phyloP scores from a whole-genome alignment of 305 asterid species.

The Solanum hybrid region DNA sequence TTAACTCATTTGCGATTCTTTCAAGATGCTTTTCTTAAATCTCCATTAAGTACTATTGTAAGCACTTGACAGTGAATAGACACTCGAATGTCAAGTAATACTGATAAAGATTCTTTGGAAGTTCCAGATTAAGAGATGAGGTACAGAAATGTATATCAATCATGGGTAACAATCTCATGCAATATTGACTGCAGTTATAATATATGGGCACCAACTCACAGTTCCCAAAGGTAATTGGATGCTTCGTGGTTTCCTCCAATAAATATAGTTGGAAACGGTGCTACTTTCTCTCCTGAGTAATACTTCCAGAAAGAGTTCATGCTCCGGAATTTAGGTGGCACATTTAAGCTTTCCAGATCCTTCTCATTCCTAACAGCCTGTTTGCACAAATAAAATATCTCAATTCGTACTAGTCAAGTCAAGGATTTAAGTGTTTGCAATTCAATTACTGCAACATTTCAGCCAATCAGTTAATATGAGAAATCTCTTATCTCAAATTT shows the following conservation, averaged over 20 bases:
- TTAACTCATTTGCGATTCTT: not conserved
- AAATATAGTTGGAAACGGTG: constrained; percentile 89
- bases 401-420: not conserved
- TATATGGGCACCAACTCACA: constrained; percentile 42
- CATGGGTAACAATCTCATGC: not conserved
- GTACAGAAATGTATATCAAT: constrained; percentile 3
- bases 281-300: constrained; percentile 90
- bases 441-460: not conserved
- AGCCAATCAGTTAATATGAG: not conserved
- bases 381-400: constrained; percentile 14
- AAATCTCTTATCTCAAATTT: not conserved
- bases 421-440: not conserved
- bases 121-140: not conserved
- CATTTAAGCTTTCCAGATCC: constrained; percentile 74
- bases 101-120: not conserved
- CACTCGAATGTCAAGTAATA: not conserved
- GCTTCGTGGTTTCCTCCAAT: constrained; percentile 98
- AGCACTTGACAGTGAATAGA: not conserved
- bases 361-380: constrained; percentile 93
- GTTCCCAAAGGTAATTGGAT: constrained; percentile 95
- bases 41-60: not conserved
- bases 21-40: not conserved
- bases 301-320: constrained; percentile 93
- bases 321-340: constrained; percentile 52
- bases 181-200: constrained; percentile 1